A percentile compares a stretch with the other conserved stretches of the same genome.
Evolutionary conservation across 1,139 yeast species (phyloP).

Genomic region (Scheffersomyces parashehatae): DNA sequence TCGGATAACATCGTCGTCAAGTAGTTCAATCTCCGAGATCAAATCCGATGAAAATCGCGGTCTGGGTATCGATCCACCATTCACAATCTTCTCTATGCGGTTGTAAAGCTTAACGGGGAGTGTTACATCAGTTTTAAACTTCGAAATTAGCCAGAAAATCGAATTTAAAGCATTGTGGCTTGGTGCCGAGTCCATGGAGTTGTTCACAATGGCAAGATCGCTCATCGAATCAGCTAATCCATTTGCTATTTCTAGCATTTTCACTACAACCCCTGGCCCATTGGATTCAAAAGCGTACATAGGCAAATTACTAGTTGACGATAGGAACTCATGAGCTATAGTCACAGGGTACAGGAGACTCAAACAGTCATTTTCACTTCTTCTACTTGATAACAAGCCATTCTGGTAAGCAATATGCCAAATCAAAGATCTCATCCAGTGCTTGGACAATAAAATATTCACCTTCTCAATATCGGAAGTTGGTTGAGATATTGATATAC

Average conservation of each 20-base stretch:
- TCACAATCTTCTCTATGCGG: conserved; percentile 6
- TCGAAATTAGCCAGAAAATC: conserved; percentile 6
- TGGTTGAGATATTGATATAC: conserved; percentile 9
- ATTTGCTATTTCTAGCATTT: conserved; percentile 11
- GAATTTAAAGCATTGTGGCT: conserved; percentile 5
- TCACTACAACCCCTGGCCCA: conserved; percentile 12
- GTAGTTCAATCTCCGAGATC: neutral
- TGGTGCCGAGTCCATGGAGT: neutral
- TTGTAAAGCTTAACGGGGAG: conserved; percentile 7
- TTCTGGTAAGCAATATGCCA: conserved; percentile 22
- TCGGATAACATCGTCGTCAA: too few relatives aligned
- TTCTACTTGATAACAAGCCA: conserved; percentile 9
- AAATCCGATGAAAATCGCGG: neutral
- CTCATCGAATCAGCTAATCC: conserved; percentile 4
- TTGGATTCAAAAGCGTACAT: conserved; percentile 17
- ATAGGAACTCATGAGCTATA: conserved; percentile 14
- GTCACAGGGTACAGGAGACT: conserved; percentile 12
- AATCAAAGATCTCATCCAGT: conserved; percentile 23
- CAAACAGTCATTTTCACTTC: conserved; percentile 5
- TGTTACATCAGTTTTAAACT: conserved; percentile 9
- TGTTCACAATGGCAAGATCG: neutral
- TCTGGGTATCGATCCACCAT: conserved; percentile 1
- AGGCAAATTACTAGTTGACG: conserved; percentile 12
- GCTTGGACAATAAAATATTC: conserved; percentile 19
- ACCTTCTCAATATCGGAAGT: conserved; percentile 25